Evolutionary conservation across 2,329 filamentous ascomycete species (phyloP), one percentile per base, ranked within the genome.

Genomic region (Graphilbum sp.): DNA sequence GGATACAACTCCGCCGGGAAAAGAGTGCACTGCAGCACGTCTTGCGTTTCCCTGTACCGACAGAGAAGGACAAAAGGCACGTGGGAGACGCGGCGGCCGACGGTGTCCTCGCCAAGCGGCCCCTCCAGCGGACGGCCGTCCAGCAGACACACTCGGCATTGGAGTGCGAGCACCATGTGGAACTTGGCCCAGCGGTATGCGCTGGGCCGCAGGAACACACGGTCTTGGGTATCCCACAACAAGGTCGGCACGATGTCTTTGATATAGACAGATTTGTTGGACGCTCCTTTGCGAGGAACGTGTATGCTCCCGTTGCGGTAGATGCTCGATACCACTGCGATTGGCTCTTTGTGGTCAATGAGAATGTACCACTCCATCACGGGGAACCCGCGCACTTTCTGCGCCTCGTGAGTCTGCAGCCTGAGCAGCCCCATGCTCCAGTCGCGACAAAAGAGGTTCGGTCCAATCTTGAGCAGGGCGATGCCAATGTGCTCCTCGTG

Each of bases 371-470:
- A 42, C 35, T 42, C 36, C 3, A 27, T 34, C 6, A 37, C 27
- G 3, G 33, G 29, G 13, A 38, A 35, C 16, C 35, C 35, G 10
- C 27, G 35, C 35, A 40, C 29, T 8, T 12, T 12, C 3, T 7
- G 3, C 3, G 37, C 35, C 4, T 31, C 42, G 2, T 30, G n/a
- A 1, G 16, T 8, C 12, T 34, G n/a, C 12, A 42, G 5, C 9
- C 27, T 33, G 9, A 34, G 36, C 33, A 44, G 18, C 11, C 20
- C 20, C 1, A 29, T 13, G 4, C 19, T 17, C 35, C 42, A 40
- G 36, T 44, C 34, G 16, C 42, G 42, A 29, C 41, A 33, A 29
- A 44, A 44, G 5, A 38, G 30, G 20, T 44, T 38, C n/a, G 42
- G 42, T 13, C 40, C 42, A 18, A 42, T 25, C 27, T 44, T 44